A percentile compares a stretch with the other conserved stretches of the same genome.
phyloP scores from a whole-genome alignment of 768 basidiomycete genomes.

The Suillus lakei region DNA sequence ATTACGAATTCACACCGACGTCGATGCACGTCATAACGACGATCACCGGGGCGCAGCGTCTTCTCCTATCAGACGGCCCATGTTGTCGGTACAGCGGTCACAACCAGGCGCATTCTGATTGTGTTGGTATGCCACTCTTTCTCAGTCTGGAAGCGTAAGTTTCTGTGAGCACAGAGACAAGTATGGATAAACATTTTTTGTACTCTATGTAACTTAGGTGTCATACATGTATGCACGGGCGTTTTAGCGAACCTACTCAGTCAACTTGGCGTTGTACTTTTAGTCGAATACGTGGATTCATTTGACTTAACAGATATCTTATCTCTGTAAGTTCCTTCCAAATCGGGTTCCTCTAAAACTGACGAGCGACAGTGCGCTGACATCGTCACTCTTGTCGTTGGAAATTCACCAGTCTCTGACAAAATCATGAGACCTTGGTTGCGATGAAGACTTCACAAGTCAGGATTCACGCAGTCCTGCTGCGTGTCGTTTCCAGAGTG shows the following conservation, averaged over 20 bases:
- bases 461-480: background rate
- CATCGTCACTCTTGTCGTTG: background rate
- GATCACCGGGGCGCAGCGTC: background rate
- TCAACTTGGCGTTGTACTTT: background rate
- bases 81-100: background rate
- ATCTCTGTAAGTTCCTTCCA: background rate
- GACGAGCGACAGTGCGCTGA: background rate
- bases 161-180: background rate
- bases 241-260: background rate
- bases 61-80: background rate
- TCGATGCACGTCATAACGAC: background rate
- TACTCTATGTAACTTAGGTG: background rate
- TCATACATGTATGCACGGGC: background rate
- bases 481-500: slow-evolving; percentile 8
- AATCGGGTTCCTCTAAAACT: background rate
- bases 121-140: background rate
- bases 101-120: slow-evolving; percentile 13
- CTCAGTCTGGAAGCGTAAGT: background rate
- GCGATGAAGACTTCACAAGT: slow-evolving; percentile 8
- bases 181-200: background rate
- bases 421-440: slow-evolving; percentile 5
- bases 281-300: background rate
- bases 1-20: background rate
- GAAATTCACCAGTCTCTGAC: slow-evolving; percentile 4
- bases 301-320: too few species aligned